Base-by-base conservation (phyloP, 768 basidiomycete genomes). In the Mrakia blollopis region DNA sequence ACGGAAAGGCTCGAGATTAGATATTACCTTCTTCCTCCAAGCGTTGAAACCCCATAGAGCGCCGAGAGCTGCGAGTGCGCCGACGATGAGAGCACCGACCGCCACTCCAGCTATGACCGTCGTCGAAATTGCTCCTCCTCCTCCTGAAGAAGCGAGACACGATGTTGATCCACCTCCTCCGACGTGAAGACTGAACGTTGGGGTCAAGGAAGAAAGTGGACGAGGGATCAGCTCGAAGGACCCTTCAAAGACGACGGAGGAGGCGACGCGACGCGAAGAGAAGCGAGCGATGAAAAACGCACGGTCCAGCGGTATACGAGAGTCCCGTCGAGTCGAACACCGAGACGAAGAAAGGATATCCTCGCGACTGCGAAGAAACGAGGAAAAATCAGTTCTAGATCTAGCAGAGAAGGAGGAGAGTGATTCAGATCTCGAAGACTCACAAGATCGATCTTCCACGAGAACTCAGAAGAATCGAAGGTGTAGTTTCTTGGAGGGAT, bases 261-360 rank as follows among this genome's bases (percentile, higher is more conserved):
- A 50, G 47, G 13, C 47, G 47, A 50, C 47, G 47, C 47, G 47
- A 50, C 44, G 9, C 14, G 9, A 9, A n/a, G 44, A 47, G 61
- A 63, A 32, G 63, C 37, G 9, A 23, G n/a, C n/a, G 35, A 30
- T 18, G 7, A n/a, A 8, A 21, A 16, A 65, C 63, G 13, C 32
- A 65, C 63, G 65, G 65, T 39, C 65, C 65, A 39, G 65, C 65
- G 6, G 65, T 68, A 39, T 68, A 68, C 23, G 35, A 39, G 21
- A 68, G 37, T 25, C 65, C 65, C 25, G 65, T 39, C 11, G 65
- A 68, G 23, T 68, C 65, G n/a, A 68, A 39, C 18, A 68, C 65
- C 18, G 35, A 68, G 2, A 68, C 35, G 25, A 68, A 68, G 65
- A 68, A 68, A 10, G 65, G 65, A 30, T 39, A 68, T 2, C 21